Evolutionary conservation across 331 rosid species (phyloP).

Genomic region (Telfairia occidentalis): DNA sequence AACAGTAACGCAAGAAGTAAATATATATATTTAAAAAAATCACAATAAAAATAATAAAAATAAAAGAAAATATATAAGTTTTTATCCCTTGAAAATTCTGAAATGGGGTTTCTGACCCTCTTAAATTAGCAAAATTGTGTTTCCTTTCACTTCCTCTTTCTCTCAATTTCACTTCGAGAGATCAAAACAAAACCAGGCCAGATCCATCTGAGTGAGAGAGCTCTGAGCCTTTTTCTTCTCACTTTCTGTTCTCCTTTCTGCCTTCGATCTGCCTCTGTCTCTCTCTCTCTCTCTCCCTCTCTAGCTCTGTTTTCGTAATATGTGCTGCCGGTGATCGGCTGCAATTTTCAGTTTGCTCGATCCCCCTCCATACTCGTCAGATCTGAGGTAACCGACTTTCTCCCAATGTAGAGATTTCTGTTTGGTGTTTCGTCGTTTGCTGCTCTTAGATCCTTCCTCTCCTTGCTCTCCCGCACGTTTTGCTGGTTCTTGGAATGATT

Average conservation of each 20-base stretch:
- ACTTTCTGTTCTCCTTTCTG: not conserved
- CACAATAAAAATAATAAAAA: not conserved
- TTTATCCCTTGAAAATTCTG: not conserved
- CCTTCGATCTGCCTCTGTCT: not conserved
- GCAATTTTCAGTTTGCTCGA: constrained; percentile 23
- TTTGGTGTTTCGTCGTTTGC: not conserved
- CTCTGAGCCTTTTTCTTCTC: not conserved
- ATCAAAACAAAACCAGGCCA: not conserved
- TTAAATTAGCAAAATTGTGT: not conserved
- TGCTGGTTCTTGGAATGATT: not conserved
- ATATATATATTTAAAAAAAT: not conserved
- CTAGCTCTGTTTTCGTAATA: not conserved
- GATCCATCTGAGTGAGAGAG: not conserved
- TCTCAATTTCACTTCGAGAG: not conserved
- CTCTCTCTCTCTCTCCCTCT: not conserved
- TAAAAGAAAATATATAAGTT: not conserved
- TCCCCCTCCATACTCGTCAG: constrained; percentile 30
- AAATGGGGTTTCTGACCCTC: not conserved
- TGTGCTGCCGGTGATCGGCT: constrained; percentile 23
- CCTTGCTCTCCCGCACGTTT: not conserved
- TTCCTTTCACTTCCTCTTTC: not conserved
- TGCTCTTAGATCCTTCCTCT: constrained; percentile 2
- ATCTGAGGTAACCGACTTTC: constrained; percentile 50
- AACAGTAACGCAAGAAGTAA: not conserved
- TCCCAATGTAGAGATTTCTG: not conserved